phyloP scores from a whole-genome alignment of 2,329 filamentous ascomycete species.

The Colletotrichum limetticola region DNA sequence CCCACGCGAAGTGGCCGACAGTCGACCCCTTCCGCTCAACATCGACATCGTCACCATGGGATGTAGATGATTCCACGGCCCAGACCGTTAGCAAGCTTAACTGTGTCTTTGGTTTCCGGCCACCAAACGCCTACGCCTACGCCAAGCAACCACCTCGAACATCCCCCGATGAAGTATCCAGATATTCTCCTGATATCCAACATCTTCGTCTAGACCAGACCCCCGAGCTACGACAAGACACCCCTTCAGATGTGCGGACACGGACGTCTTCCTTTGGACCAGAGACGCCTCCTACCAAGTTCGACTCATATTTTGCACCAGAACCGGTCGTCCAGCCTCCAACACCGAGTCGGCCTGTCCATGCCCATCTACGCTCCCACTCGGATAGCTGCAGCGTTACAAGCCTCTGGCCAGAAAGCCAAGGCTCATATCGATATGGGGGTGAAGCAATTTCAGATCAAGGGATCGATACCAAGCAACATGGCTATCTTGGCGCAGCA shows the following conservation, averaged over 20 bases:
- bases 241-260: constrained; percentile 23
- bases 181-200: constrained; percentile 21
- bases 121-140: constrained; percentile 6
- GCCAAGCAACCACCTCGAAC: not conserved
- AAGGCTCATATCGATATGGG: not conserved
- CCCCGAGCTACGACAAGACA: constrained; percentile 31
- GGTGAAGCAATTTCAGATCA: not conserved
- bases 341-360: constrained; percentile 12
- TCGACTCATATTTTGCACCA: constrained; percentile 17
- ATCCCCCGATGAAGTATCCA: constrained; percentile 14
- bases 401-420: constrained; percentile 8
- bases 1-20: constrained; percentile 31
- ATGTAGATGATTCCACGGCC: constrained; percentile 27
- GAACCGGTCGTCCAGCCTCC: constrained; percentile 27
- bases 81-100: constrained; percentile 31
- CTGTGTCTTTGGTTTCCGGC: constrained; percentile 27
- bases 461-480: constrained; percentile 9
- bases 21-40: constrained; percentile 7
- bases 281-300: constrained; percentile 26
- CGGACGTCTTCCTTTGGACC: constrained; percentile 29
- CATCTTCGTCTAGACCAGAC: constrained; percentile 7
- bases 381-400: constrained; percentile 26
- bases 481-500: not conserved
- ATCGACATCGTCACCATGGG: constrained; percentile 9
- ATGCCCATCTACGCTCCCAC: constrained; percentile 21